Percentiles rank a stretch among this genome's conserved stretches.
Evolutionary conservation across 192 early-diverging fungal species (phyloP).

Genomic region (Anaeromyces robustus): DNA sequence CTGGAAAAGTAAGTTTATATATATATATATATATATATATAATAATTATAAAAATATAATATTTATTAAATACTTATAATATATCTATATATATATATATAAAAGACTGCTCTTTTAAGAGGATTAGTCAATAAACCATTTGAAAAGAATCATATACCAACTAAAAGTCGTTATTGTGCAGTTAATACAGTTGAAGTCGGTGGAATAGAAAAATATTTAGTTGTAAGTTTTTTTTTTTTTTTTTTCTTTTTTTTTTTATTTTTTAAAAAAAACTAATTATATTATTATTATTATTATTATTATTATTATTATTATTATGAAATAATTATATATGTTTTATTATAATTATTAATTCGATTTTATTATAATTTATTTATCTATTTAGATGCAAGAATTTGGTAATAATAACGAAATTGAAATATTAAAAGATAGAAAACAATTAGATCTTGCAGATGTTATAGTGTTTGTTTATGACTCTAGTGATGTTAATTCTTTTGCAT

Average conservation of each 20-base stretch:
- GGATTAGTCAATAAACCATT: conserved; percentile 79
- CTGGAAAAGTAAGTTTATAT: conserved; percentile 56
- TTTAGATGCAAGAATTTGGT: conserved; percentile 82
- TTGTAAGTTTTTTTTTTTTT: conserved; percentile 32
- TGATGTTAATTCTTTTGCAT: conserved; percentile 85
- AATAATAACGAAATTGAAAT: conserved; percentile 73
- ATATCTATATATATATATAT: neutral
- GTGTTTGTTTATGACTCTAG: conserved; percentile 91
- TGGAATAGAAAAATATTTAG: conserved; percentile 84
- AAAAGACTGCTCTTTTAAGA: conserved; percentile 64
- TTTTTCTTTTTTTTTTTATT: neutral
- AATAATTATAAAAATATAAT: neutral
- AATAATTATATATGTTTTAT: too few species aligned
- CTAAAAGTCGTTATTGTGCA: conserved; percentile 56
- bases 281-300: too few species aligned
- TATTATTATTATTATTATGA: too few species aligned
- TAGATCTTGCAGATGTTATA: conserved; percentile 68
- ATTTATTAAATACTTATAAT: too few species aligned
- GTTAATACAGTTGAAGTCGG: conserved; percentile 94
- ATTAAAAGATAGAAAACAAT: conserved; percentile 67
- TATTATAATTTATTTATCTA: neutral
- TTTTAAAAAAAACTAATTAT: too few species aligned
- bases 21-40: neutral
- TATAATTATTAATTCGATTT: too few species aligned
- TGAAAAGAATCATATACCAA: conserved; percentile 53